phyloP scores from a whole-genome alignment of 2,329 filamentous ascomycete species.

The Hypoxylon sp. region DNA sequence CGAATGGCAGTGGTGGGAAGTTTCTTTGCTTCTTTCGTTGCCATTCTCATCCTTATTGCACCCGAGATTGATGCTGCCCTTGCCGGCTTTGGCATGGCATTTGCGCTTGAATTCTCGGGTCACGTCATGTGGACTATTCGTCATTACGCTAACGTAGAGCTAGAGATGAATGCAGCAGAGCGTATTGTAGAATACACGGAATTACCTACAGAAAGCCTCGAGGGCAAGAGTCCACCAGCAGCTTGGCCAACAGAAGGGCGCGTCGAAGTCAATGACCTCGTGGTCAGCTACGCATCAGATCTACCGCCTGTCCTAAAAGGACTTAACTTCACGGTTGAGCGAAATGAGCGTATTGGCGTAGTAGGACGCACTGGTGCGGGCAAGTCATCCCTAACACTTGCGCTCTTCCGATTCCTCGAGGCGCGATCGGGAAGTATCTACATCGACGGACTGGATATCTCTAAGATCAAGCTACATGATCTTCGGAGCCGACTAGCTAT shows the following conservation, averaged over 20 bases:
- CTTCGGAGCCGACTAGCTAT: constrained; percentile 82
- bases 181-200: constrained; percentile 82
- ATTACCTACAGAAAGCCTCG: constrained; percentile 76
- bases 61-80: constrained; percentile 76
- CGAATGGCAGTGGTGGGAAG: constrained; percentile 79
- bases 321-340: constrained; percentile 75
- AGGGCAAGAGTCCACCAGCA: constrained; percentile 73
- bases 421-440: constrained; percentile 74
- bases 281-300: constrained; percentile 79
- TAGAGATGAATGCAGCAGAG: constrained; percentile 85
- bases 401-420: constrained; percentile 84
- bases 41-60: constrained; percentile 73
- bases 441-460: constrained; percentile 83
- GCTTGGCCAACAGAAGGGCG: constrained; percentile 82
- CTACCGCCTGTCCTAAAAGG: constrained; percentile 79
- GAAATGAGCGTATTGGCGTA: constrained; percentile 80
- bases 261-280: constrained; percentile 80
- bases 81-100: constrained; percentile 82
- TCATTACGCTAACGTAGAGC: constrained; percentile 78
- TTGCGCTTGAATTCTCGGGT: constrained; percentile 77
- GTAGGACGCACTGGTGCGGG: constrained; percentile 84
- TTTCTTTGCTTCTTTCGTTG: constrained; percentile 76
- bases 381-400: constrained; percentile 82
- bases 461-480: constrained; percentile 77
- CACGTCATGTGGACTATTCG: constrained; percentile 68